Evolutionary conservation across 2,329 filamentous ascomycete genomes (phyloP).

Genomic region (Diaporthe sp.): DNA sequence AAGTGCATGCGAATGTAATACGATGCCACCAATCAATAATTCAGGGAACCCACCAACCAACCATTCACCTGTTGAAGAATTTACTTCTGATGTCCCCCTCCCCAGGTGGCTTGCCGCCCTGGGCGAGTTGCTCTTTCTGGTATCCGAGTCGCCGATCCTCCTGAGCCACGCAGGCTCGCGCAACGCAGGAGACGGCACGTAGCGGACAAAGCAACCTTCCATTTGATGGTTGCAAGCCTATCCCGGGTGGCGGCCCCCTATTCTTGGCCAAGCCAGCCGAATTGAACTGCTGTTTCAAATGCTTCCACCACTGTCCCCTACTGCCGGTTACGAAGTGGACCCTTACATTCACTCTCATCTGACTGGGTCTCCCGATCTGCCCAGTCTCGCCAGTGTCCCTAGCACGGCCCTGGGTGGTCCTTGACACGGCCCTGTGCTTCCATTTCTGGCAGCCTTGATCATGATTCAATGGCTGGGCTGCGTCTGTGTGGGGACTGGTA

Average conservation of each 20-base stretch:
- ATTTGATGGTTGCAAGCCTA: background rate
- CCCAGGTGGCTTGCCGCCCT: slow-evolving; percentile 7
- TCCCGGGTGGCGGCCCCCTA: slow-evolving; percentile 10
- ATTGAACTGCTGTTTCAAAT: slow-evolving; percentile 36
- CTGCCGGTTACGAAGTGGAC: slow-evolving; percentile 32
- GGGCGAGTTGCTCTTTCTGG: slow-evolving; percentile 23
- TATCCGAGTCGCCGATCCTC: slow-evolving; percentile 33
- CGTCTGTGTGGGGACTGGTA: slow-evolving; percentile 18
- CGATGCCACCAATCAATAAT: background rate
- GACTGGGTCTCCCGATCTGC: slow-evolving; percentile 19
- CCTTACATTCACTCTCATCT: slow-evolving; percentile 13
- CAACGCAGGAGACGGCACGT: slow-evolving; percentile 15
- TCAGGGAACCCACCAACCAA: background rate
- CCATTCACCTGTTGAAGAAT: background rate
- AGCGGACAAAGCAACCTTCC: slow-evolving; percentile 11
- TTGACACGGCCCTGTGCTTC: slow-evolving; percentile 26
- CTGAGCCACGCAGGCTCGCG: slow-evolving; percentile 38
- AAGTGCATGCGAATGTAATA: background rate
- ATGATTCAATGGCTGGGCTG: slow-evolving; percentile 30
- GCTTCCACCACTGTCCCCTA: slow-evolving; percentile 36
- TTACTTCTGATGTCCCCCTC: background rate
- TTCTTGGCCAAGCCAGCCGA: slow-evolving; percentile 13
- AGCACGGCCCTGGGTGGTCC: slow-evolving; percentile 26
- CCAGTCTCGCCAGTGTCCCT: slow-evolving; percentile 17
- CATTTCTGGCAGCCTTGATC: slow-evolving; percentile 28